Base-by-base conservation (phyloP, 768 basidiomycete species). In the Mycena rebaudengoi region DNA sequence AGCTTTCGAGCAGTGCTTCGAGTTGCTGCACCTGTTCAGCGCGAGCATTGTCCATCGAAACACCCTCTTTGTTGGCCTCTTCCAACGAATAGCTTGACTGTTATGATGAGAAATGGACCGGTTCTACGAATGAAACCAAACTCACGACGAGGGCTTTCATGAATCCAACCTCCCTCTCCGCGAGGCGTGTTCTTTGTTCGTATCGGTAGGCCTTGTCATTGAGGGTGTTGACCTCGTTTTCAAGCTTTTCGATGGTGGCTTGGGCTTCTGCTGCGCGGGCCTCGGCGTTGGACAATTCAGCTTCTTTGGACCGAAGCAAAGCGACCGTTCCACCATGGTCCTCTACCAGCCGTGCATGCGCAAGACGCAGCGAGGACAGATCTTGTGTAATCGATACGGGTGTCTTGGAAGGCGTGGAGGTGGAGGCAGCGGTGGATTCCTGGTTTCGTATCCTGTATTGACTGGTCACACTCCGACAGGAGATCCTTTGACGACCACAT, bases 41-140 rank as follows among this genome's bases (percentile, higher is more conserved):
- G 20, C 82, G 80, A 13, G 77, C 71, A 29, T 73, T 71, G 41
- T 84, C 83, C 12, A 77, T 59, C 11, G 59, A 25, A 2, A 39
- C 67, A n/a, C 68, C 75, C 62, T 62, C 74, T 66, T 65, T 77
- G 58, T 73, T 74, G 5, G 79, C 78, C 48, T 87, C 85, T 72
- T 92, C 90, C 0, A 86, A 83, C 16, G 82, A 82, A 71, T 83
- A 92, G 69, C 90, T 91, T 0, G 87, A 85, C 88, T 90, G 49
- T n/a, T 6, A 50, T 45, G 46, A 7, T 8, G 53, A 69, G 29
- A 53, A 20, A n/a, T 18, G 33, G 43, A 13, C 21, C 21, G 18
- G 21, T n/a, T 6, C 25, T 7, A 28, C 11, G n/a, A 60, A 8
- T 13, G 26, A 8, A 3, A 43, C 41, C 20, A 43, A n/a, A 80